phyloP scores from a whole-genome alignment of 257 asterid genomes.

The Solanum tacnaense region DNA sequence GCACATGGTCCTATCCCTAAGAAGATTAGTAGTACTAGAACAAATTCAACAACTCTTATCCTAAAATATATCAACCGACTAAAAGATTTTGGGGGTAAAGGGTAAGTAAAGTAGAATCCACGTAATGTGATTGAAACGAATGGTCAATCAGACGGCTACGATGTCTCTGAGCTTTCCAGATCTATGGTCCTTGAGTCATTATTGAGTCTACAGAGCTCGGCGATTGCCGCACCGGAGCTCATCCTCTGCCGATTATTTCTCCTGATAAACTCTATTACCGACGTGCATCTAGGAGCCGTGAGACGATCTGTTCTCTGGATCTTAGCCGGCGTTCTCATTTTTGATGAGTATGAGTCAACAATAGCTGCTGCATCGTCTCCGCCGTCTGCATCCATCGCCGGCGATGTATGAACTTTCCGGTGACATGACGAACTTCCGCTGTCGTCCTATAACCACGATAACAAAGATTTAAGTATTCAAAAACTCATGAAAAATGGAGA shows the following conservation, averaged over 20 bases:
- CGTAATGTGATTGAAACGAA: neutral
- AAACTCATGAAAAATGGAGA: neutral
- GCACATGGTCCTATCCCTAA: neutral
- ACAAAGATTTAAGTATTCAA: neutral
- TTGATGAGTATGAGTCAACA: neutral
- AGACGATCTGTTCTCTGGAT: constrained; percentile 5
- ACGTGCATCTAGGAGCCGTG: neutral
- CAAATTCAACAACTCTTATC: constrained; percentile 4
- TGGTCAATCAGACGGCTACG: constrained; percentile 16
- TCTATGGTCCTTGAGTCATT: constrained; percentile 17
- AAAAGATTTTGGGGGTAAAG: neutral
- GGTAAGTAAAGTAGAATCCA: neutral
- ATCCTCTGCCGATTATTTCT: constrained; percentile 17
- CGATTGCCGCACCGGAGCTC: constrained; percentile 3
- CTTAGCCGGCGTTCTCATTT: constrained; percentile 7
- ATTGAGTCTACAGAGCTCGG: constrained; percentile 8
- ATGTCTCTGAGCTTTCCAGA: constrained; percentile 4
- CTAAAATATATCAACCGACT: neutral
- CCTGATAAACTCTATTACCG: constrained; percentile 13
- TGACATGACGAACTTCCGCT: constrained; percentile 3
- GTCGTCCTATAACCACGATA: constrained; percentile 14
- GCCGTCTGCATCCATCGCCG: neutral
- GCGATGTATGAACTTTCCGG: neutral
- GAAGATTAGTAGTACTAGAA: neutral
- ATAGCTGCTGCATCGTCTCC: neutral